phyloP scores from a whole-genome alignment of 2,329 filamentous ascomycete genomes.

The Incumbomyces delicatus region DNA sequence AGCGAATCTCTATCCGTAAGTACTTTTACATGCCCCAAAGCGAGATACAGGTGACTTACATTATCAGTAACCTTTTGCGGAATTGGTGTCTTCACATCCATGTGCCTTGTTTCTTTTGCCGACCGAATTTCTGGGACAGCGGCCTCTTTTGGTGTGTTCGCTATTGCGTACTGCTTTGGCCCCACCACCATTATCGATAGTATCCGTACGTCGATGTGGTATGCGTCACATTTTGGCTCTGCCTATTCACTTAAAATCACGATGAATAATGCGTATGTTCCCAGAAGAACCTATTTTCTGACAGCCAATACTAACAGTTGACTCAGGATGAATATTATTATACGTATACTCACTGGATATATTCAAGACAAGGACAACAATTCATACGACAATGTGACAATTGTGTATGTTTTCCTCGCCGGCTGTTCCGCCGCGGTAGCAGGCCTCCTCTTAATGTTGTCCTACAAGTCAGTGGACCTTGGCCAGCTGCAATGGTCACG shows the following conservation, averaged over 20 bases:
- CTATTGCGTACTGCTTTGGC: conserved; percentile 45
- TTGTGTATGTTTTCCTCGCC: conserved; percentile 48
- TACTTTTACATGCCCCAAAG: not conserved
- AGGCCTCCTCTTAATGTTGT: conserved; percentile 29
- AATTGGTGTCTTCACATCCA: conserved; percentile 42
- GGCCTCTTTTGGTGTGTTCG: conserved; percentile 51
- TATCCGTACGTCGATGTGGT: conserved; percentile 51
- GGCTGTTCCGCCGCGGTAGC: conserved; percentile 41
- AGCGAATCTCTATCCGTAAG: conserved; percentile 26
- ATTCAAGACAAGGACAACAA: conserved; percentile 50
- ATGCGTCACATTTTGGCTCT: conserved; percentile 50
- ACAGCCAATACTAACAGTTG: not conserved
- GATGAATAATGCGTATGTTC: conserved; percentile 46
- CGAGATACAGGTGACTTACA: no score
- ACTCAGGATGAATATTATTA: conserved; percentile 49
- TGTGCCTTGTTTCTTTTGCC: conserved; percentile 47
- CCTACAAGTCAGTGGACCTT: conserved; percentile 35
- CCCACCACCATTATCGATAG: conserved; percentile 52
- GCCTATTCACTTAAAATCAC: conserved; percentile 53
- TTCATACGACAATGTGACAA: conserved; percentile 46
- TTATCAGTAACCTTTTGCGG: conserved; percentile 35
- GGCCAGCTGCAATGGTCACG: conserved; percentile 49
- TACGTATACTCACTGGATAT: conserved; percentile 47
- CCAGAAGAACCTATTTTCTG: not conserved
- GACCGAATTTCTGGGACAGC: conserved; percentile 43